These are phyloP conservation scores for Bruguiera hainesii DNA, from an alignment of 441 rosid genomes.

Conservation along the genomic window DNA sequence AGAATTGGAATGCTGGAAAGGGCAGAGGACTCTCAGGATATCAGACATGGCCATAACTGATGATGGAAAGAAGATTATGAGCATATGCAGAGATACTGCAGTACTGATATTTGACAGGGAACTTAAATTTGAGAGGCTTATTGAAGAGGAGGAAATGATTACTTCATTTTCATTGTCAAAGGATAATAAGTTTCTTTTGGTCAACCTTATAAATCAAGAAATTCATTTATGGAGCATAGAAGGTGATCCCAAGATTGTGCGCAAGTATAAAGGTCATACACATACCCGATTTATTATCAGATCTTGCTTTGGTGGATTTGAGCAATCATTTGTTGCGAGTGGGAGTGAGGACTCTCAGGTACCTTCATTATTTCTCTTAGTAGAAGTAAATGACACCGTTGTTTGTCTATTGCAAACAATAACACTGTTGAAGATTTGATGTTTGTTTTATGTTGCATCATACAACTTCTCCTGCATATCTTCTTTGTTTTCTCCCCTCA, in stretches of 20 bases:
- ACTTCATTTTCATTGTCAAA: conserved; percentile 67
- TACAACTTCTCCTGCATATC: not conserved
- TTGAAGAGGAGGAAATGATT: conserved; percentile 48
- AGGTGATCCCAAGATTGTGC: conserved; percentile 39
- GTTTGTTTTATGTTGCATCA: not conserved
- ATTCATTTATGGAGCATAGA: conserved; percentile 66
- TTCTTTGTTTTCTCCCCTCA: conserved; percentile 2
- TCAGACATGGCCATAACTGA: conserved; percentile 63
- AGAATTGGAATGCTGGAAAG: conserved; percentile 54
- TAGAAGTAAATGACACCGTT: not conserved
- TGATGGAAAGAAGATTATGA: conserved; percentile 59
- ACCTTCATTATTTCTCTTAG: conserved; percentile 1
- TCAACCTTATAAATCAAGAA: conserved; percentile 61
- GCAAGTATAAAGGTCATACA: conserved; percentile 58
- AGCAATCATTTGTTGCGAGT: conserved; percentile 61
- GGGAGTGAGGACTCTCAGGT: conserved; percentile 84
- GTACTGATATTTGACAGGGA: conserved; percentile 55
- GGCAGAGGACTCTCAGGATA: conserved; percentile 40
- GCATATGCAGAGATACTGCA: conserved; percentile 43
- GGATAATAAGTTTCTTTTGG: conserved; percentile 57
- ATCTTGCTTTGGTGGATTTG: conserved; percentile 75
- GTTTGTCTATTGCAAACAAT: not conserved
- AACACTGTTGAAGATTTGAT: conserved; percentile 5
- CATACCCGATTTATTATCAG: conserved; percentile 54
- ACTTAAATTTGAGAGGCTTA: conserved; percentile 40